Conservation (phyloP, 306 rosid species). For the Argentina anserina region DNA sequence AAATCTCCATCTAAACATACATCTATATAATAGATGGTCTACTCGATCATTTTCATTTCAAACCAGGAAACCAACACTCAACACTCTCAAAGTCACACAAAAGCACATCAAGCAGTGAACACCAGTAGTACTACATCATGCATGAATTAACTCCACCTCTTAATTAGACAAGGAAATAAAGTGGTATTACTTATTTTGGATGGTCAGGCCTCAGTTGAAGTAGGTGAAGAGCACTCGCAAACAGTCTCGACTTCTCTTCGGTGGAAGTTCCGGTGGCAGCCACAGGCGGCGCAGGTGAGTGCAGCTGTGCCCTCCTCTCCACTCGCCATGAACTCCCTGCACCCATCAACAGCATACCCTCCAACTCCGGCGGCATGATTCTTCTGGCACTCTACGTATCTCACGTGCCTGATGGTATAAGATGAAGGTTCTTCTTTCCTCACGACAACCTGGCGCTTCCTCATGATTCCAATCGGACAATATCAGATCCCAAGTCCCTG, state of each 20-base stretch:
- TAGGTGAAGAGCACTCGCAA: conserved; percentile 46
- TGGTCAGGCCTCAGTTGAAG: conserved; percentile 37
- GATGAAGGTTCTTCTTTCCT: conserved; percentile 49
- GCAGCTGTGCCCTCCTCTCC: conserved; percentile 60
- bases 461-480: conserved; percentile 37
- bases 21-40: conserved; percentile 10
- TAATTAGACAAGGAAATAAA: not conserved
- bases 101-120: not conserved
- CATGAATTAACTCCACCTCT: not conserved
- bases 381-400: conserved; percentile 89
- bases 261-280: conserved; percentile 89
- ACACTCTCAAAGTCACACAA: conserved; percentile 6
- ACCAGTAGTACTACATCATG: not conserved
- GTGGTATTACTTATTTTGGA: conserved; percentile 1
- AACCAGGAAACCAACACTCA: conserved; percentile 5
- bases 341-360: conserved; percentile 88
- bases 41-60: not conserved
- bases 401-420: conserved; percentile 37
- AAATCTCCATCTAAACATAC: not conserved
- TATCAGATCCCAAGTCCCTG: not conserved
- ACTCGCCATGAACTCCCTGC: conserved; percentile 87
- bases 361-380: conserved; percentile 89
- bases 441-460: conserved; percentile 85
- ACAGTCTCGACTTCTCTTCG: conserved; percentile 52
- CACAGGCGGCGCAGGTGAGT: conserved; percentile 87